Percentiles rank a stretch among this genome's conserved stretches.
Evolutionary conservation across 345 rosid genomes (phyloP).

Genomic region (Gynandropsis gynandra): DNA sequence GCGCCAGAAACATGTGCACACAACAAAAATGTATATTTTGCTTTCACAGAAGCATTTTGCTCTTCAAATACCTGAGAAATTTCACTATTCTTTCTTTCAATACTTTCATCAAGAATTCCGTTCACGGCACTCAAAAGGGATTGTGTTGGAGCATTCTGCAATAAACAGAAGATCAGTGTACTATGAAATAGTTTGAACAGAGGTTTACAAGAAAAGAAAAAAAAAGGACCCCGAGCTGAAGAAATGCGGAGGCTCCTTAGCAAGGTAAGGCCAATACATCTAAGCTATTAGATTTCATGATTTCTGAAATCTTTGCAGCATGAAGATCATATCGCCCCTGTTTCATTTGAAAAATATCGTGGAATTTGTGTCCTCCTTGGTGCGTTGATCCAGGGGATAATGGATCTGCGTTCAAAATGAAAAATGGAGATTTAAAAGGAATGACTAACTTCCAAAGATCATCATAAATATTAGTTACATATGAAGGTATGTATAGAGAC

Average conservation of each 20-base stretch:
- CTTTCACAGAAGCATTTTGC: neutral
- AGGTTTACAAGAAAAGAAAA: neutral
- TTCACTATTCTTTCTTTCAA: constrained; percentile 68
- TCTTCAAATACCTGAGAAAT: constrained; percentile 67
- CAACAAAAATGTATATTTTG: neutral
- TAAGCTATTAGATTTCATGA: constrained; percentile 76
- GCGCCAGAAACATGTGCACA: neutral
- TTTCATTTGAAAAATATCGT: constrained; percentile 81
- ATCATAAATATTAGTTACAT: no score
- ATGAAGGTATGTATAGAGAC: constrained; percentile 2
- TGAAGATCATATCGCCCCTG: constrained; percentile 86
- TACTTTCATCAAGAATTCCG: constrained; percentile 86
- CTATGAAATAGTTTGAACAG: constrained; percentile 14
- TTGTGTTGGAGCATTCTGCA: constrained; percentile 93
- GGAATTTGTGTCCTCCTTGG: constrained; percentile 69
- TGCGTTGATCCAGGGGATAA: constrained; percentile 42
- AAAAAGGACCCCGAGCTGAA: neutral
- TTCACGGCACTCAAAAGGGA: constrained; percentile 81
- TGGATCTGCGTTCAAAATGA: constrained; percentile 37
- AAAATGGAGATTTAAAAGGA: constrained; percentile 1
- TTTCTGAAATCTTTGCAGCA: constrained; percentile 72
- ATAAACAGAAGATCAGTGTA: constrained; percentile 16
- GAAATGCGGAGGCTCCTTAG: neutral
- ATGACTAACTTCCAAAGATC: neutral
- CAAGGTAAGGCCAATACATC: constrained; percentile 41